These are phyloP conservation scores for Raphanus sativus DNA, from an alignment of 345 rosid species.

Conservation along the genomic window DNA sequence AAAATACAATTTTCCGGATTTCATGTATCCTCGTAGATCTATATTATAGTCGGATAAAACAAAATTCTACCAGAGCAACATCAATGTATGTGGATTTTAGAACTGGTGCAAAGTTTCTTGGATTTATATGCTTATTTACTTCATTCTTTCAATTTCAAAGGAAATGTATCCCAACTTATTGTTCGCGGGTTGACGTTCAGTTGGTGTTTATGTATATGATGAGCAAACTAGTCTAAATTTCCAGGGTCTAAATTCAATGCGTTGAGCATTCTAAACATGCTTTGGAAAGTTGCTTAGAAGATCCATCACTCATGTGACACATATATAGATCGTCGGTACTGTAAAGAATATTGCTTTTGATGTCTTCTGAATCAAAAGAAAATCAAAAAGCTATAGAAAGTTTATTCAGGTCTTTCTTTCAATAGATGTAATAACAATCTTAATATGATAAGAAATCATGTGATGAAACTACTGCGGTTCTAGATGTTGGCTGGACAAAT, in stretches of 20 bases:
- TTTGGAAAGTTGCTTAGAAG: constrained; percentile 72
- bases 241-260: no score
- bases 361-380: not conserved
- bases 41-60: no score
- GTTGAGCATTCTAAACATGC: constrained; percentile 80
- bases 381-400: not conserved
- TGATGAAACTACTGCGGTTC: no score
- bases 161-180: not conserved
- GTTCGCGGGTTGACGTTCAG: no score
- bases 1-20: no score
- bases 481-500: no score
- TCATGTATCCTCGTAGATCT: no score
- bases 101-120: not conserved
- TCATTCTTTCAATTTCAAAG: constrained; percentile 54
- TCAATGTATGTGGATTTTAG: not conserved
- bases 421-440: no score
- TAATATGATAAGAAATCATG: no score
- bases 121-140: constrained; percentile 25
- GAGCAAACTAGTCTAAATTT: no score
- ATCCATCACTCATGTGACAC: constrained; percentile 38
- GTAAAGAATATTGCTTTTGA: not conserved
- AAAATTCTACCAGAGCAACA: no score
- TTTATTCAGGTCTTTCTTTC: not conserved
- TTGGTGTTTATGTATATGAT: no score
- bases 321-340: not conserved